phyloP scores from a whole-genome alignment of 257 asterid species.

The Paulownia fortunei region DNA sequence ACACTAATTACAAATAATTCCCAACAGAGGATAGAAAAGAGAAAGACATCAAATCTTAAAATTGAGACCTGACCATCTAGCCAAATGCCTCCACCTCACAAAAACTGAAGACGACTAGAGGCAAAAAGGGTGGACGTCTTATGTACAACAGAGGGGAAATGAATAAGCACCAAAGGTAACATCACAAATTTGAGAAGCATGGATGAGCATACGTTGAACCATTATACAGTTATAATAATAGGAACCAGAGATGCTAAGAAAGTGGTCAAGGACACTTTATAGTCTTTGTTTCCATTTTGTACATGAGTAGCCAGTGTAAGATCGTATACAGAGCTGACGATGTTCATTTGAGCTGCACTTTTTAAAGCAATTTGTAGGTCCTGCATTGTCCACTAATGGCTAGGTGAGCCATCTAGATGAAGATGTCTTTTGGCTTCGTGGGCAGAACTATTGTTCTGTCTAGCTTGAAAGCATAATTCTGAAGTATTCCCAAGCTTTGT shows the following conservation, averaged over 20 bases:
- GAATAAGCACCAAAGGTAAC: background rate
- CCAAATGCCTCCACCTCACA: too few species aligned
- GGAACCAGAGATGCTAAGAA: background rate
- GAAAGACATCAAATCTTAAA: too few species aligned
- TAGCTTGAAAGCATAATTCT: background rate
- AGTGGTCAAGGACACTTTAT: background rate
- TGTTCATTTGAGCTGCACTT: background rate
- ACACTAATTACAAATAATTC: too few species aligned
- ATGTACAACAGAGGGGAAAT: background rate
- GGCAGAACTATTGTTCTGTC: background rate
- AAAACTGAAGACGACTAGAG: background rate
- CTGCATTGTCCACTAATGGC: background rate
- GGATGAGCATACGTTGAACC: too few species aligned
- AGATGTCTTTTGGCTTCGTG: background rate
- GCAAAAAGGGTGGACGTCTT: background rate
- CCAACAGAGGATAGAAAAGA: too few species aligned
- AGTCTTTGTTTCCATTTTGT: background rate
- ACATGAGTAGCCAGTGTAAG: background rate
- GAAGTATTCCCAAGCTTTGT: background rate
- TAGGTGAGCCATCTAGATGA: background rate
- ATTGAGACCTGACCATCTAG: too few species aligned
- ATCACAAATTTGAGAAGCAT: background rate
- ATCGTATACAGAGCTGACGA: background rate
- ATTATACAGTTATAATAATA: too few species aligned
- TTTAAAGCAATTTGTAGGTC: background rate